Percentiles rank a stretch among this genome's conserved stretches.
Conservation (phyloP, 2,329 filamentous ascomycete species). For the Talaromyces sp. region DNA sequence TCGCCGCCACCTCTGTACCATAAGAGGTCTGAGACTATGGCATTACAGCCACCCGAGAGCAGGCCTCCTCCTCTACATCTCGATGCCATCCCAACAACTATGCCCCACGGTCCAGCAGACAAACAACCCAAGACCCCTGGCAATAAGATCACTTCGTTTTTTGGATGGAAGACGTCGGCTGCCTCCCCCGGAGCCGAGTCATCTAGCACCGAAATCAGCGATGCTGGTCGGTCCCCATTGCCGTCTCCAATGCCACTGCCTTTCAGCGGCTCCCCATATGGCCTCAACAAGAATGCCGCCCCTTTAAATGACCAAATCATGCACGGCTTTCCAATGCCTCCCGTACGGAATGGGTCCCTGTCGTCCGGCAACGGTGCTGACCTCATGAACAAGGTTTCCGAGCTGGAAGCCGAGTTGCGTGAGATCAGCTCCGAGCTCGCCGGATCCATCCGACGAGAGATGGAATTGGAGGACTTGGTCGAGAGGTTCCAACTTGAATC, state of each 20-base stretch:
- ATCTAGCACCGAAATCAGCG: conserved; percentile 60
- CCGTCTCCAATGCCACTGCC: conserved; percentile 49
- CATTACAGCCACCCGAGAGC: conserved; percentile 37
- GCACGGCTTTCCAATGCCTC: conserved; percentile 46
- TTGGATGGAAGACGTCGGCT: conserved; percentile 59
- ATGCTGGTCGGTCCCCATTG: conserved; percentile 54
- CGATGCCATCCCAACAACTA: conserved; percentile 34
- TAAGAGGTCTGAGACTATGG: conserved; percentile 39
- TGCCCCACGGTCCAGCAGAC: conserved; percentile 30
- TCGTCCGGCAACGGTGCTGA: conserved; percentile 33
- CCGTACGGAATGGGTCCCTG: conserved; percentile 30
- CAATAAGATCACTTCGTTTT: conserved; percentile 61
- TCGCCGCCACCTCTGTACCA: conserved; percentile 57
- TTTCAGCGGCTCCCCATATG: conserved; percentile 27
- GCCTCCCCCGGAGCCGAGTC: conserved; percentile 54
- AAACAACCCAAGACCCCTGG: conserved; percentile 49
- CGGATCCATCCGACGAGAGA: conserved; percentile 86
- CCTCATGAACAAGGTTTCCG: conserved; percentile 62
- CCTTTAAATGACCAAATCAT: conserved; percentile 50
- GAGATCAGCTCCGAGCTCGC: conserved; percentile 92
- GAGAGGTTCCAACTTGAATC: conserved; percentile 79
- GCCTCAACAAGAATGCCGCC: conserved; percentile 38
- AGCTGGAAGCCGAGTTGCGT: conserved; percentile 90
- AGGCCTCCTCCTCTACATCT: conserved; percentile 42
- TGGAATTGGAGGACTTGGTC: conserved; percentile 92